phyloP scores from a whole-genome alignment of 73 alveolate genomes.

The Paramecium pentaurelia region DNA sequence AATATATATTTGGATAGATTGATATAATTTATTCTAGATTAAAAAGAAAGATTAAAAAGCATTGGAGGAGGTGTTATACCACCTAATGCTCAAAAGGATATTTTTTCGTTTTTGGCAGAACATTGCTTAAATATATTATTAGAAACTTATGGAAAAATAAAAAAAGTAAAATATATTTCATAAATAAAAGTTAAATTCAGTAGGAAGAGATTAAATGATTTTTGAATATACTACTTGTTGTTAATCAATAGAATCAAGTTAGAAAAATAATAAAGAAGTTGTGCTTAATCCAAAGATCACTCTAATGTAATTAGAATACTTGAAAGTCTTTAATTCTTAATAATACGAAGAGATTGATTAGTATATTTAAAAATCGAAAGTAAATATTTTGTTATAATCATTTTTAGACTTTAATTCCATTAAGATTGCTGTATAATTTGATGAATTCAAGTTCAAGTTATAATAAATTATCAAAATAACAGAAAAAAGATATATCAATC shows the following conservation, averaged over 20 bases:
- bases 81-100: background rate
- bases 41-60: constrained; percentile 33
- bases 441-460: background rate
- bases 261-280: background rate
- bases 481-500: background rate
- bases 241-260: background rate
- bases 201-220: constrained; percentile 33
- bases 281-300: background rate
- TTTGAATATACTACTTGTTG: background rate
- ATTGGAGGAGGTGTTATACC: constrained; percentile 46
- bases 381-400: background rate
- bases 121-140: constrained; percentile 17
- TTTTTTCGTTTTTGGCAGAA: background rate
- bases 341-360: constrained; percentile 5
- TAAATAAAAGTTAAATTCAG: background rate
- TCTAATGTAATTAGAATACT: background rate
- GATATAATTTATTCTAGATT: background rate
- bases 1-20: background rate
- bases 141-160: constrained; percentile 24
- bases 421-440: constrained; percentile 1
- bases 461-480: background rate
- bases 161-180: background rate
- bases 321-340: background rate
- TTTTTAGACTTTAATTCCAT: background rate
- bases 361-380: background rate